Evolutionary conservation across 2,329 filamentous ascomycete species (phyloP), one percentile per base, ranked within the genome.

Genomic region (Xylaria sp.): DNA sequence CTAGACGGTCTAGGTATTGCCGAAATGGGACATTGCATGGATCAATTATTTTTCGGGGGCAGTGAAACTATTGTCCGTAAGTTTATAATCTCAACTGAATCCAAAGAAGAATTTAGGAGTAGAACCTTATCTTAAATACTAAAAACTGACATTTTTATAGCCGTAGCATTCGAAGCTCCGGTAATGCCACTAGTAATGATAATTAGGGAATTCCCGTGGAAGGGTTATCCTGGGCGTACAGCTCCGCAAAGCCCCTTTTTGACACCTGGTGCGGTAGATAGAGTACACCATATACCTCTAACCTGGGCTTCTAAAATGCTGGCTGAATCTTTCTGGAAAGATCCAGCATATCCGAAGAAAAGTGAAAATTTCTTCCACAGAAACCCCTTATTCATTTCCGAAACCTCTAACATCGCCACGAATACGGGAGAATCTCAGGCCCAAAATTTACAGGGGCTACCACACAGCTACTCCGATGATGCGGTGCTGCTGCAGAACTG

Each of bases 251-350:
- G 17, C 11, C 2, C n/a, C 11, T 47, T 36, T n/a, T 9, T 39
- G 4, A 3, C 44, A 25, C n/a, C 36, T 7, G 58, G 25, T 20
- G 17, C 11, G 3, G 1, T 22, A 5, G 10, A 9, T 5, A 42
- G 17, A 25, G n/a, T 33, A 36, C n/a, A 36, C 25, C 49, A 44
- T n/a, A 9, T 25, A 22, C 49, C 58, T 53, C n/a, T 31, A 13
- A 36, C 38, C 13, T 61, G 49, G 49, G 4, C 13, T 27, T 53
- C 58, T 25, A 54, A 54, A 29, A 2, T 61, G 9, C 38, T 61
- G 7, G 2, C 15, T 17, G 29, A 51, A 17, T n/a, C 27, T 1
- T 51, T 51, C 29, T 51, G 49, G 49, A 9, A 15, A 20, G 27
- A 33, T 33, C 5, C 17, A 33, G n/a, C 5, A 6, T 33, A 10